Conservation (phyloP, 345 rosid genomes). For the Microcos paniculata region DNA sequence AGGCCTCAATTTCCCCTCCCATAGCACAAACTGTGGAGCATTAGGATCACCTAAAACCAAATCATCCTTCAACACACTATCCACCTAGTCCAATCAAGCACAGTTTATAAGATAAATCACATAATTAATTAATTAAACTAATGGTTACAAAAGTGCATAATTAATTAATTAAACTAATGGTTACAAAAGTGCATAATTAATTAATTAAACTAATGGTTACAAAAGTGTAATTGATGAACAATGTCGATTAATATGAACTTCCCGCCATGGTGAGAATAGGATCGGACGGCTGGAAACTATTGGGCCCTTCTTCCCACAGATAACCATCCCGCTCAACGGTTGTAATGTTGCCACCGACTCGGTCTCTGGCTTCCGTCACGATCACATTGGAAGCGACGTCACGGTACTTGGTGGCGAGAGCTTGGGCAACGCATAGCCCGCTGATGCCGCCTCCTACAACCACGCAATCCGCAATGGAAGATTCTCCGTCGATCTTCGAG, state of each 20-base stretch:
- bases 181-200: too few relatives aligned
- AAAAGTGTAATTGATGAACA: not conserved
- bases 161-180: slow-evolving; percentile 26
- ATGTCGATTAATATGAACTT: slow-evolving; percentile 15
- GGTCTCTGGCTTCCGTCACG: slow-evolving; percentile 81
- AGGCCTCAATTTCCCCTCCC: slow-evolving; percentile 87
- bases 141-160: slow-evolving; percentile 30
- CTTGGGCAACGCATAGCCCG: slow-evolving; percentile 93
- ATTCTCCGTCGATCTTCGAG: slow-evolving; percentile 35
- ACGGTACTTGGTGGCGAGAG: slow-evolving; percentile 74
- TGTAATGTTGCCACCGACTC: slow-evolving; percentile 84
- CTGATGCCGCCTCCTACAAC: slow-evolving; percentile 87
- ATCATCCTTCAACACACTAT: slow-evolving; percentile 83
- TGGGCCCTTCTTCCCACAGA: slow-evolving; percentile 97
- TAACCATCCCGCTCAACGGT: slow-evolving; percentile 83
- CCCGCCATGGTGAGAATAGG: slow-evolving; percentile 92
- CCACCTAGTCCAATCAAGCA: slow-evolving; percentile 48
- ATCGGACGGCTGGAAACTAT: slow-evolving; percentile 96
- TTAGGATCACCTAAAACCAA: slow-evolving; percentile 88
- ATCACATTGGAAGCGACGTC: slow-evolving; percentile 63
- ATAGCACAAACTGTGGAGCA: slow-evolving; percentile 85
- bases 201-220: too few relatives aligned
- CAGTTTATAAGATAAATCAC: too few relatives aligned
- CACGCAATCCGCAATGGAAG: slow-evolving; percentile 64
- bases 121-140: too few relatives aligned